Base-by-base conservation (phyloP, 2,329 filamentous ascomycete genomes). In the Colletotrichum tofieldiae region DNA sequence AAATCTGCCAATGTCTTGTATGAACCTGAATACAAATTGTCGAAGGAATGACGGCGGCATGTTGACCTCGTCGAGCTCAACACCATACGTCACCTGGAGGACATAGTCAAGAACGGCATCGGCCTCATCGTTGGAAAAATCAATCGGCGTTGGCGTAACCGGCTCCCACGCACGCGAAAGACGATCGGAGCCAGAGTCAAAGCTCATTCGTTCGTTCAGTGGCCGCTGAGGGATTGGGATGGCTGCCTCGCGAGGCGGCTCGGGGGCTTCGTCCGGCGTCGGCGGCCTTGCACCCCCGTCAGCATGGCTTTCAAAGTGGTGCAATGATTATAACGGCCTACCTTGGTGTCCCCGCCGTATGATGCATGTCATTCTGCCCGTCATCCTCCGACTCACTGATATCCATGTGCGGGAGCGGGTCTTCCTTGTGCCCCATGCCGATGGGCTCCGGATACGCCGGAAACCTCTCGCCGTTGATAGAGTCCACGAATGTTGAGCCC, bases 11-110 rank as follows among this genome's bases (percentile, higher is more conserved):
- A 83, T 76, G 37, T 82, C 78, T 6, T 78, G 77, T 9, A 82
- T 75, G 26, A 83, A 82, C 18, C 77, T 81, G 16, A 75, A 75
- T 0, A 81, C 80, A 1, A 83, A 74, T 0, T 73, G 76, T 8
- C 80, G 80, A 5, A 81, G 72, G n/a, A 77, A 76, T 1, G 76
- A 72, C 1, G 75, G 75, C 0, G 80, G 68, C 3, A 79, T 78
- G n/a, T 77, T 76, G 0, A 78, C 71, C 20, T 83, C 81, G 5
- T 78, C 76, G 14, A 82, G 74, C 26, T 84, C 81, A 0, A 84
- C 75, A 2, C 82, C 82, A 63, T 83, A 84, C 6, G 81, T 78
- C 0, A 83, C 60, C 43, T 84, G 82, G 0, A 84, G 77, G 0
- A 79, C 77, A 56, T 82, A 84, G 51, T 80, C 79, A 23, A 84